A percentile compares a stretch with the other conserved stretches of the same genome.
Evolutionary conservation across 2,329 filamentous ascomycete genomes (phyloP).

Genomic region (Keithomyces neogunnii): DNA sequence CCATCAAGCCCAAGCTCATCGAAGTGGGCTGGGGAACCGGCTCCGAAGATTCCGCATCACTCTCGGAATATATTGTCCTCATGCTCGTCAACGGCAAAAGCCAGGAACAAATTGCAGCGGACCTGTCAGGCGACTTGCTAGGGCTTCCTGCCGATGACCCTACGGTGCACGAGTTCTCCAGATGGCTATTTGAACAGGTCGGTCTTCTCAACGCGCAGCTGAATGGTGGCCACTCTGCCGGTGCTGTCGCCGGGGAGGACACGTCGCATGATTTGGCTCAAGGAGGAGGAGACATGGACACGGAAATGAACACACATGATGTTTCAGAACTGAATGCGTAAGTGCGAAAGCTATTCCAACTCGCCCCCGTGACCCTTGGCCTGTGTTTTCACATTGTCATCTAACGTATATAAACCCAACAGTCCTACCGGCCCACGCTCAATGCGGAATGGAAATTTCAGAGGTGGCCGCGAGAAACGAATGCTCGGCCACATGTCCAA

Average conservation of each 20-base stretch:
- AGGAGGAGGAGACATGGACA: slow-evolving; percentile 47
- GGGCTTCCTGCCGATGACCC: slow-evolving; percentile 75
- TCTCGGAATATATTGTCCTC: slow-evolving; percentile 93
- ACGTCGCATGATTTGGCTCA: slow-evolving; percentile 26
- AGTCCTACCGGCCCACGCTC: slow-evolving; percentile 93
- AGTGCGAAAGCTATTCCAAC: slow-evolving; percentile 20
- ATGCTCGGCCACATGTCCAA: slow-evolving; percentile 81
- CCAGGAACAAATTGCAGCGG: slow-evolving; percentile 77
- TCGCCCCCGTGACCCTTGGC: neutral
- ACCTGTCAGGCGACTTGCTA: slow-evolving; percentile 82
- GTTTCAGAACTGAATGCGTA: slow-evolving; percentile 49
- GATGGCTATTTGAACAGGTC: slow-evolving; percentile 90
- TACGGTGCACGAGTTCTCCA: slow-evolving; percentile 72
- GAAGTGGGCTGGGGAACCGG: slow-evolving; percentile 89
- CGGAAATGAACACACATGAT: slow-evolving; percentile 60
- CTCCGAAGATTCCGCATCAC: slow-evolving; percentile 66
- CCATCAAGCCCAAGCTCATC: slow-evolving; percentile 82
- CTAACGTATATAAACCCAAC: slow-evolving; percentile 4
- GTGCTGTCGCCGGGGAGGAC: slow-evolving; percentile 18
- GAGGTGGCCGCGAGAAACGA: slow-evolving; percentile 63
- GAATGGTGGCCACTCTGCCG: slow-evolving; percentile 37
- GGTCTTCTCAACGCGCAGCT: slow-evolving; percentile 55
- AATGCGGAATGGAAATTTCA: slow-evolving; percentile 66
- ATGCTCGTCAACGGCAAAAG: slow-evolving; percentile 96
- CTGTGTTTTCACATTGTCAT: neutral